A percentile compares a stretch with the other conserved stretches of the same genome.
These are phyloP conservation scores for Aurantiochytrium sp. DNA, from an alignment of 108 stramenopile genomes.

Conservation along the genomic window DNA sequence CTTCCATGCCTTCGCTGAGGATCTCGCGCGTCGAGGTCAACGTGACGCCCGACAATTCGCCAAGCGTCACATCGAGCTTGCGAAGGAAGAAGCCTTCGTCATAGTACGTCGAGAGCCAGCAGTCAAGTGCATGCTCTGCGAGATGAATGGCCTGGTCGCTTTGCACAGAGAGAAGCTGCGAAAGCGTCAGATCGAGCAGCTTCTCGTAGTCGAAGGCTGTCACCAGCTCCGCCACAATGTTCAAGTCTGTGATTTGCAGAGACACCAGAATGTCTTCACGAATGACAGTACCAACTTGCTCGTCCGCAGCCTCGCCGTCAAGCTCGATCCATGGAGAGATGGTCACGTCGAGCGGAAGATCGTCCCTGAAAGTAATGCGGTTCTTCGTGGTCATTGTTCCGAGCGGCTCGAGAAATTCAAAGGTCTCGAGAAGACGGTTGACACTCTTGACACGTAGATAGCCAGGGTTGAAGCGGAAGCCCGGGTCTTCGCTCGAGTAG, in stretches of 20 bases:
- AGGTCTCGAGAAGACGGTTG: background rate
- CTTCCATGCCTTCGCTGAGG: background rate
- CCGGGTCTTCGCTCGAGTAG: background rate
- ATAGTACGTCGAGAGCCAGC: background rate
- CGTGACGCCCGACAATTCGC: background rate
- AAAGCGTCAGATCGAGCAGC: background rate
- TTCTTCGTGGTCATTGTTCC: background rate
- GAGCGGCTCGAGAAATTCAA: background rate
- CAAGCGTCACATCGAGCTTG: background rate
- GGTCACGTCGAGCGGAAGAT: background rate
- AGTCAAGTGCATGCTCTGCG: background rate
- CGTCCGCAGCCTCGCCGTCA: background rate
- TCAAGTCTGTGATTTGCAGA: background rate
- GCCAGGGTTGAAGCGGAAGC: background rate
- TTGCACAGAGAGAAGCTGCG: background rate
- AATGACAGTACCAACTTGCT: slow-evolving; percentile 11
- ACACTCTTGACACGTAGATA: background rate
- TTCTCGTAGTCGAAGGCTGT: background rate
- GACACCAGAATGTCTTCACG: background rate
- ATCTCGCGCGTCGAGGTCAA: background rate
- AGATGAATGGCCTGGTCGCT: background rate
- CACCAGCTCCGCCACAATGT: background rate
- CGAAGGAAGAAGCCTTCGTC: background rate
- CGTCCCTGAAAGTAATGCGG: background rate
- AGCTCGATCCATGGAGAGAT: background rate